Base-by-base conservation (phyloP, 2,329 filamentous ascomycete genomes). In the Daldinia sp. region DNA sequence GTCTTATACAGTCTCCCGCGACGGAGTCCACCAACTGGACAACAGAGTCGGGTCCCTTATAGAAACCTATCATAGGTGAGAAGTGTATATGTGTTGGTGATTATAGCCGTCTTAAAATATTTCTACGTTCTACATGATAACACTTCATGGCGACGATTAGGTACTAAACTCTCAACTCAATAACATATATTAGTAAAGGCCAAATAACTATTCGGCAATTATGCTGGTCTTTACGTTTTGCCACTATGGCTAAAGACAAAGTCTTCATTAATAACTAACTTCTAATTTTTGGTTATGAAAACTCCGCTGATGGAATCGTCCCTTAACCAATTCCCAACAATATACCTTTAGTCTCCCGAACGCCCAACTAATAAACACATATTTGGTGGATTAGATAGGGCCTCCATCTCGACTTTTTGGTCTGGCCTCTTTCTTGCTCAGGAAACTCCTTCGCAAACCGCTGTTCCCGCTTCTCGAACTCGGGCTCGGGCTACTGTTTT, bases 361-460 rank as follows among this genome's bases (percentile, higher is more conserved):
- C 63, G 63, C 66, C 66, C 30, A 56, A 59, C 41, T 6, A 30
- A 37, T 9, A 37, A 55, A 20, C 44, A 33, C 41, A 20, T 35
- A 10, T 37, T 56, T 54, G 37, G 39, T 57, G 26, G 26, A 65
- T 18, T 69, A 67, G 39, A 69, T 55, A 67, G 74, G 73, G 15
- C 73, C 72, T 33, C 72, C 72, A 42, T 76, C 75, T 15, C 75
- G 73, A 41, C 74, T 76, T 15, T 51, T 51, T 50, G 69, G 44
- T 20, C 71, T 74, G 4, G 64, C 9, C 15, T 75, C 75, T 58
- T 68, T 74, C 63, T 76, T 77, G 51, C 75, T 74, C 28, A 77
- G 59, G 63, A 77, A 76, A 58, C 76, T 75, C 60, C 74, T 74
- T 60, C 76, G 68, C 10, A 75, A 62, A 5, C 71, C 72, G 15